phyloP scores from a whole-genome alignment of 78 protist genomes.

The Tieghemostelium lacteum region DNA sequence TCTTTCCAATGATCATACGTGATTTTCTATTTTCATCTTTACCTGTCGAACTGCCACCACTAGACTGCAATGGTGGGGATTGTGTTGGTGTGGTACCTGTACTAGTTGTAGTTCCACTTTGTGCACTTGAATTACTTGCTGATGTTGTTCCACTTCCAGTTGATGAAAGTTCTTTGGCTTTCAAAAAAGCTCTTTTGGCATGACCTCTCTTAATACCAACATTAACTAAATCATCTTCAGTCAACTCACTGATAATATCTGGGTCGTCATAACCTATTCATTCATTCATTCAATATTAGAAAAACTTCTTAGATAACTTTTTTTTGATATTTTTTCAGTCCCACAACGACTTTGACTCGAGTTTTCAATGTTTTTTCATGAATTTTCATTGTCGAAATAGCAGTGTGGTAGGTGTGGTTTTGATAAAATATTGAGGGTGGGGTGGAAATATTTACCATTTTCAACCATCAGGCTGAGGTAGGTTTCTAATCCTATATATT shows the following conservation, averaged over 20 bases:
- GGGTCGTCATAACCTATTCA: constrained; percentile 65
- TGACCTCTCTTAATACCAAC: constrained; percentile 68
- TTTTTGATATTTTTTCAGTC: neutral
- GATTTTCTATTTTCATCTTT: neutral
- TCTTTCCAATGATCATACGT: constrained; percentile 42
- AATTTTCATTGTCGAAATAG: too few species aligned
- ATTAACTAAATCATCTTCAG: constrained; percentile 68
- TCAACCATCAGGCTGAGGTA: constrained; percentile 20
- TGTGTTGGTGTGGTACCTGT: neutral
- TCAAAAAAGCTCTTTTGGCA: constrained; percentile 76
- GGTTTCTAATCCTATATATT: constrained; percentile 28
- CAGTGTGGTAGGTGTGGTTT: too few species aligned
- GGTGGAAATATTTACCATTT: constrained; percentile 12
- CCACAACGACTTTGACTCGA: neutral
- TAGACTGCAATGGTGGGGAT: neutral
- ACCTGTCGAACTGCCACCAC: neutral
- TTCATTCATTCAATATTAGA: neutral
- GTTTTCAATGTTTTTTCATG: neutral
- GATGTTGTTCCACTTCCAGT: neutral
- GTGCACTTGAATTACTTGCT: neutral
- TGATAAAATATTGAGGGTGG: neutral
- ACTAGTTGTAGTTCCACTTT: neutral
- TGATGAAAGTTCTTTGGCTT: constrained; percentile 9
- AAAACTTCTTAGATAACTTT: neutral
- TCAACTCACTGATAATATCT: constrained; percentile 60